A percentile compares a stretch with the other conserved stretches of the same genome.
Evolutionary conservation across 768 basidiomycete species (phyloP).

Genomic region (Boletus fagicola): DNA sequence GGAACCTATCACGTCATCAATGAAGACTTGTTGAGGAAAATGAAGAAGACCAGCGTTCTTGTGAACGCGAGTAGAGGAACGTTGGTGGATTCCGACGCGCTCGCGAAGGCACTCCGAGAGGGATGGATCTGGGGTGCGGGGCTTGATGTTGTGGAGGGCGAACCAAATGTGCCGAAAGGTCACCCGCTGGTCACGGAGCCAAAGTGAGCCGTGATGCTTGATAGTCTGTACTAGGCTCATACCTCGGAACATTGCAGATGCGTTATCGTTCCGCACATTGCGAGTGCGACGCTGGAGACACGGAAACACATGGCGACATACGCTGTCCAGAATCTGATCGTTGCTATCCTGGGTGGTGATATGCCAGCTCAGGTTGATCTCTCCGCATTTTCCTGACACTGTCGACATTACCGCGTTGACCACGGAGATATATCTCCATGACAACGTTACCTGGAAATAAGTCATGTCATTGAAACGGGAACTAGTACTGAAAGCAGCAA

Average conservation of each 20-base stretch:
- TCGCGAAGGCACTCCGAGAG: conserved; percentile 74
- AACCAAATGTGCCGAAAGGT: conserved; percentile 68
- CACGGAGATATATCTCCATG: neutral
- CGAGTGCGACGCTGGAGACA: conserved; percentile 84
- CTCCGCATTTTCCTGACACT: conserved; percentile 10
- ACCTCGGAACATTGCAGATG: conserved; percentile 45
- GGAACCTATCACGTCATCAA: conserved; percentile 72
- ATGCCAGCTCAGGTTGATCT: conserved; percentile 57
- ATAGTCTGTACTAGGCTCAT: neutral
- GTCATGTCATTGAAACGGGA: no score
- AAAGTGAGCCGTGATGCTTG: conserved; percentile 42
- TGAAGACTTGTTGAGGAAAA: conserved; percentile 67
- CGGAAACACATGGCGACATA: conserved; percentile 77
- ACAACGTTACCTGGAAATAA: neutral
- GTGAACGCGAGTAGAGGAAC: conserved; percentile 87
- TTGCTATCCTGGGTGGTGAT: conserved; percentile 44
- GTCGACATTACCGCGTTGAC: neutral
- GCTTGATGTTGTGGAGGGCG: conserved; percentile 91
- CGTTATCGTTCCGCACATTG: conserved; percentile 86
- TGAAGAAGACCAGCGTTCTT: conserved; percentile 82
- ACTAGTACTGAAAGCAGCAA: neutral
- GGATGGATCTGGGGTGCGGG: conserved; percentile 91
- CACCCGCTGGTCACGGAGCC: conserved; percentile 82
- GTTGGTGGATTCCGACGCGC: conserved; percentile 85
- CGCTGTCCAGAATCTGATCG: conserved; percentile 61